These are phyloP conservation scores for Solanum virginianum DNA, from an alignment of 257 asterid genomes.

Conservation along the genomic window DNA sequence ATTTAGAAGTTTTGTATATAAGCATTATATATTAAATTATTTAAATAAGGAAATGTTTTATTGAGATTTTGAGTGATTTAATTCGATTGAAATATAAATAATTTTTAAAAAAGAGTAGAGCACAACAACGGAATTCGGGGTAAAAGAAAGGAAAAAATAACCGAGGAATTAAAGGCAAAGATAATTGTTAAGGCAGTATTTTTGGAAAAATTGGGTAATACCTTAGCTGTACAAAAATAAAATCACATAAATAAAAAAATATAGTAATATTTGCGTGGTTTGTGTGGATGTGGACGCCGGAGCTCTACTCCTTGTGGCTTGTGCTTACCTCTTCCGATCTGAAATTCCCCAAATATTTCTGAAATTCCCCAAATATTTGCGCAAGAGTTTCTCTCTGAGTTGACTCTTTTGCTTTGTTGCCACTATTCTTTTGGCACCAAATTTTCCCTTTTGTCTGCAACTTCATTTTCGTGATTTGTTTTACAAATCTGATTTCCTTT, in stretches of 20 bases:
- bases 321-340: neutral
- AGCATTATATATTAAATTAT: neutral
- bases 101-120: neutral
- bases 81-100: neutral
- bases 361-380: neutral
- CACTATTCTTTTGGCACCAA: neutral
- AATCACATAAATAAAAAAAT: neutral
- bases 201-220: neutral
- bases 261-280: neutral
- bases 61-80: neutral
- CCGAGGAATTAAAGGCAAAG: neutral
- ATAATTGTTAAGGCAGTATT: neutral
- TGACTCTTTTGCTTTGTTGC: neutral
- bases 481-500: neutral
- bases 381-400: neutral
- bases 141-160: neutral
- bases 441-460: neutral
- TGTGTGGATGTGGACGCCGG: conserved; percentile 1
- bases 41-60: neutral
- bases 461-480: neutral
- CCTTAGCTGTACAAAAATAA: neutral
- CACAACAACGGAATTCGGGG: too few relatives aligned
- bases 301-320: neutral
- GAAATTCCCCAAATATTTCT: neutral
- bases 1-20: neutral